Evolutionary conservation across 495 filamentous ascomycete genomes (phyloP).

Genomic region (Penicillium simplicissimum): DNA sequence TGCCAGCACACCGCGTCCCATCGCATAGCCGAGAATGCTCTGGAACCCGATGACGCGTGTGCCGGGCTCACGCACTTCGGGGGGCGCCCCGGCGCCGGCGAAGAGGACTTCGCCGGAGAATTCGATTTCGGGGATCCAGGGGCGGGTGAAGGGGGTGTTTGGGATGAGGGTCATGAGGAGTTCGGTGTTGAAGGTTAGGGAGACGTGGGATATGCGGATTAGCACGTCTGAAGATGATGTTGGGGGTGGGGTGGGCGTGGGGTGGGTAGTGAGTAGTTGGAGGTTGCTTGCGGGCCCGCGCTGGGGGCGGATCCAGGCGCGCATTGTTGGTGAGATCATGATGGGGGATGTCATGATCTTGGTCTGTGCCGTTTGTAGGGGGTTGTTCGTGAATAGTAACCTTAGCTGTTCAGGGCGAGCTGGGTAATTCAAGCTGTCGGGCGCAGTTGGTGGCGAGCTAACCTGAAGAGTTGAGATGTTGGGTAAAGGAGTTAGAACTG

Average conservation of each 20-base stretch:
- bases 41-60: slow-evolving; percentile 19
- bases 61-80: slow-evolving; percentile 16
- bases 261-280: slow-evolving; percentile 8
- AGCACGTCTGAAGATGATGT: slow-evolving; percentile 18
- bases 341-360: not conserved
- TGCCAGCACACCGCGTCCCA: slow-evolving; percentile 20
- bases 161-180: slow-evolving; percentile 14
- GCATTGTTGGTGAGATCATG: slow-evolving; percentile 13
- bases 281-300: slow-evolving; percentile 11
- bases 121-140: slow-evolving; percentile 23
- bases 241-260: slow-evolving; percentile 14
- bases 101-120: slow-evolving; percentile 22
- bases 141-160: slow-evolving; percentile 13
- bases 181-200: slow-evolving; percentile 18
- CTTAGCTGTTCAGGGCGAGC: too few species aligned
- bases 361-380: not conserved
- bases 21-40: slow-evolving; percentile 13
- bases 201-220: slow-evolving; percentile 25
- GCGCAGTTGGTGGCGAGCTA: too few species aligned
- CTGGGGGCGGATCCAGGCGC: slow-evolving; percentile 17
- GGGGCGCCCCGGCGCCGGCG: slow-evolving; percentile 14
- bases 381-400: too few species aligned
- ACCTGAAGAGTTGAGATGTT: not conserved
- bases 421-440: not conserved
- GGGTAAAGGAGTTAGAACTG: too few species aligned